A percentile compares a stretch with the other conserved stretches of the same genome.
Conservation (phyloP, 257 asterid genomes). For the Nicotiana knightiana region DNA sequence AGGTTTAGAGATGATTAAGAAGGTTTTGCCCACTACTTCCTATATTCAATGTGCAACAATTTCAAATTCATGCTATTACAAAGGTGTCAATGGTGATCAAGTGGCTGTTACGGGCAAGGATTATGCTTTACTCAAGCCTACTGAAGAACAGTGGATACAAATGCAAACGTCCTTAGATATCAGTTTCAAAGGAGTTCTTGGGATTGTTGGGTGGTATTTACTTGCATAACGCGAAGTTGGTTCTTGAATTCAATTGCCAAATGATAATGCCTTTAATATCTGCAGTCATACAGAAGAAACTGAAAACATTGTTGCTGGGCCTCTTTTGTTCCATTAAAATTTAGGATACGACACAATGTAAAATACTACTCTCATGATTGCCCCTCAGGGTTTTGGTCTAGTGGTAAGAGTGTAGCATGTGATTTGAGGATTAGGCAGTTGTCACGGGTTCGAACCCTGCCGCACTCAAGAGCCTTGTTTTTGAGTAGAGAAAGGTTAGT, state of each 20-base stretch:
- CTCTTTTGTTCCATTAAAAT: too few species aligned
- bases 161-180: background rate
- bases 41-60: background rate
- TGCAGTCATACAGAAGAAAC: too few species aligned
- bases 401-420: background rate
- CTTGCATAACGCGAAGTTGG: background rate
- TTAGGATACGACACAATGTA: too few species aligned
- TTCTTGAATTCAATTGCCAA: background rate
- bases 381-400: too few species aligned
- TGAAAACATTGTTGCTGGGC: background rate
- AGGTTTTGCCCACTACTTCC: background rate
- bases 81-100: background rate
- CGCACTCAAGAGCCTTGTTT: background rate
- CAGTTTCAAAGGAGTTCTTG: background rate
- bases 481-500: background rate
- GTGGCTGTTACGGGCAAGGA: background rate
- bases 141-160: background rate
- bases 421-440: background rate
- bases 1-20: background rate
- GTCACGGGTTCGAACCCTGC: background rate
- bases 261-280: background rate
- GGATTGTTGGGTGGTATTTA: background rate
- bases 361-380: too few species aligned
- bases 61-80: background rate
- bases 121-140: background rate